Base-by-base conservation (phyloP, 164 flowering plant species). In the Euptelea pleiosperma region DNA sequence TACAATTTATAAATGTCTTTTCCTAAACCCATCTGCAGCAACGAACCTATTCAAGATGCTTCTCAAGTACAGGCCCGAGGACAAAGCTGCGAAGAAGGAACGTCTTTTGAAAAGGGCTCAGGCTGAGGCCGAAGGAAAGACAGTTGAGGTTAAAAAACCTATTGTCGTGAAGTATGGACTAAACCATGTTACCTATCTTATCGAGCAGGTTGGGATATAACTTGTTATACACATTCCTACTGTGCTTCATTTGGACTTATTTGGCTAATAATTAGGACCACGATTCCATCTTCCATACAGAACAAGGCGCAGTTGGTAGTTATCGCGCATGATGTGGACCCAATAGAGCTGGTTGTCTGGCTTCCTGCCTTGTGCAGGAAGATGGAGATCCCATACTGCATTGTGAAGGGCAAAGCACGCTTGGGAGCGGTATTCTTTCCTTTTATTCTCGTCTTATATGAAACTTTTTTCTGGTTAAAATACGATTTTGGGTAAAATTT, bases 311-410 rank as follows among this genome's bases (percentile, higher is more conserved):
- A 85, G 36, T 57, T 85, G 65, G 86, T 85, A 6, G 81, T 82
- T 12, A 83, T 83, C 60, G 89, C 89, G 24, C 89, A 79, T 71
- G 89, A 83, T 65, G 89, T 83, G 19, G 90, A 84, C 64, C 87
- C 90, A 3, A 78, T 84, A n/a, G n/a, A n/a, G n/a, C n/a, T n/a
- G n/a, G n/a, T n/a, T n/a, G n/a, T n/a, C n/a, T n/a, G n/a, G n/a
- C 34, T 86, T 7, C 93, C 93, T 12, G 84, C 90, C 0, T 41
- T 86, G 43, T 86, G 93, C 75, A 63, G 83, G 44, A 84, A 86
- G 57, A 86, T 84, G 90, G 90, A 84, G 51, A 69, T 86, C 52
- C 93, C 93, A 1, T 86, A 84, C 75, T 77, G 81, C 72, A 84
- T 86, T 63, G 89, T 86, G 42, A 85, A 85, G 74, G 83, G 89